These are phyloP conservation scores for Paulinella micropora DNA, from an alignment of 78 protist genomes.

Conservation along the genomic window DNA sequence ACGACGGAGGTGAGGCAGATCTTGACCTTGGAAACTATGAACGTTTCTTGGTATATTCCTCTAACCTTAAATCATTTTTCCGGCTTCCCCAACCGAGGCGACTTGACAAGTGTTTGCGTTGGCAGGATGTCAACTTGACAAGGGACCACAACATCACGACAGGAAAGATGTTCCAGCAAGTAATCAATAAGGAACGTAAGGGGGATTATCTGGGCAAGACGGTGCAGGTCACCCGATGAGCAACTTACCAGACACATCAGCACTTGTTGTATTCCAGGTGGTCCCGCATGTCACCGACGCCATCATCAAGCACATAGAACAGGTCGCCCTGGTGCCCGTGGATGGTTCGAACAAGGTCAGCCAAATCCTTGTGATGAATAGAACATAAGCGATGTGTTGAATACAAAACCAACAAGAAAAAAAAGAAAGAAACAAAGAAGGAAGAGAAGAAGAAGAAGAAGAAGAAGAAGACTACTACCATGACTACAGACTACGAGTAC, in stretches of 20 bases:
- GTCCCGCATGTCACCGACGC: constrained; percentile 86
- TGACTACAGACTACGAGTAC: too few relatives aligned
- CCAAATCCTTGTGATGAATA: too few relatives aligned
- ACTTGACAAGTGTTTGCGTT: too few relatives aligned
- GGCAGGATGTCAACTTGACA: constrained; percentile 25
- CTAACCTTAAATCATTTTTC: too few relatives aligned
- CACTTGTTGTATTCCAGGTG: constrained; percentile 4
- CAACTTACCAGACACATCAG: neutral
- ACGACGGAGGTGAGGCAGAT: constrained; percentile 83
- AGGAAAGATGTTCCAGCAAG: constrained; percentile 60
- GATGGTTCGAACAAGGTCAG: constrained; percentile 56
- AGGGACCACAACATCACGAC: constrained; percentile 93
- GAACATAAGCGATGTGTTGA: too few relatives aligned
- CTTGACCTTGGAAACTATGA: constrained; percentile 19
- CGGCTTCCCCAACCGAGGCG: too few relatives aligned
- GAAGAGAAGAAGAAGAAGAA: too few relatives aligned
- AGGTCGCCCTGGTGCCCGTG: constrained; percentile 66
- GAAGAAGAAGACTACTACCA: too few relatives aligned
- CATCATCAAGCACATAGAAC: constrained; percentile 74
- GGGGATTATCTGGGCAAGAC: constrained; percentile 95
- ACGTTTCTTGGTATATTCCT: constrained; percentile 6
- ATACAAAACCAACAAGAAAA: too few relatives aligned
- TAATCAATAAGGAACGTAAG: constrained; percentile 69
- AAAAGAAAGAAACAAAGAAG: too few relatives aligned
- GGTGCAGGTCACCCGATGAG: constrained; percentile 59